phyloP scores from a whole-genome alignment of 352 stramenopile species.

The Thalassiosira oceanica region DNA sequence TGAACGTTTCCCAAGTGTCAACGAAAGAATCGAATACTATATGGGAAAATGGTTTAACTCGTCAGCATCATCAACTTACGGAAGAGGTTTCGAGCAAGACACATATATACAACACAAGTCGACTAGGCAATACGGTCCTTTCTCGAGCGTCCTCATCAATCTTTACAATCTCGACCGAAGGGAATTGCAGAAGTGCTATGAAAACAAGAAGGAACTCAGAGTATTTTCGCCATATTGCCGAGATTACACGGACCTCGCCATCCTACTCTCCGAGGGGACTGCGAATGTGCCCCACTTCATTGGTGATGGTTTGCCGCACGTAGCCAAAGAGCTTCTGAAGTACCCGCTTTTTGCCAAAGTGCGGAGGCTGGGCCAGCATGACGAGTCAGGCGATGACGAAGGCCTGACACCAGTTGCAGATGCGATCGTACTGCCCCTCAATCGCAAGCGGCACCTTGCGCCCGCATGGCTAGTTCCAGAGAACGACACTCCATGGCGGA shows the following conservation, averaged over 20 bases:
- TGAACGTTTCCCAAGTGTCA: slow-evolving; percentile 37
- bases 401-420: slow-evolving; percentile 15
- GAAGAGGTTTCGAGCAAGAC: slow-evolving; percentile 27
- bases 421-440: slow-evolving; percentile 48
- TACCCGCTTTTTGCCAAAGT: slow-evolving; percentile 56
- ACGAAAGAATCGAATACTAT: slow-evolving; percentile 50
- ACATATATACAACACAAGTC: slow-evolving; percentile 46
- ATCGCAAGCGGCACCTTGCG: slow-evolving; percentile 47
- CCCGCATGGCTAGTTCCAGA: slow-evolving; percentile 20
- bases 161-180: slow-evolving; percentile 40
- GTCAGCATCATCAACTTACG: slow-evolving; percentile 39
- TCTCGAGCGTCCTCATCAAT: slow-evolving; percentile 41
- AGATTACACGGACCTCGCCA: slow-evolving; percentile 55
- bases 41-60: slow-evolving; percentile 53
- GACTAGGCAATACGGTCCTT: slow-evolving; percentile 41
- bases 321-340: slow-evolving; percentile 19
- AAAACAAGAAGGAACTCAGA: slow-evolving; percentile 41
- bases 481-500: slow-evolving; percentile 43
- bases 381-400: background rate
- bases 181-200: slow-evolving; percentile 30
- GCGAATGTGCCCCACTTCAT: slow-evolving; percentile 51
- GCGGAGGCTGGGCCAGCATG: slow-evolving; percentile 20
- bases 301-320: slow-evolving; percentile 40
- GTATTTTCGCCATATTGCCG: slow-evolving; percentile 48
- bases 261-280: slow-evolving; percentile 40